phyloP scores from a whole-genome alignment of 23 red algal genomes.

The Gracilariopsis chorda region DNA sequence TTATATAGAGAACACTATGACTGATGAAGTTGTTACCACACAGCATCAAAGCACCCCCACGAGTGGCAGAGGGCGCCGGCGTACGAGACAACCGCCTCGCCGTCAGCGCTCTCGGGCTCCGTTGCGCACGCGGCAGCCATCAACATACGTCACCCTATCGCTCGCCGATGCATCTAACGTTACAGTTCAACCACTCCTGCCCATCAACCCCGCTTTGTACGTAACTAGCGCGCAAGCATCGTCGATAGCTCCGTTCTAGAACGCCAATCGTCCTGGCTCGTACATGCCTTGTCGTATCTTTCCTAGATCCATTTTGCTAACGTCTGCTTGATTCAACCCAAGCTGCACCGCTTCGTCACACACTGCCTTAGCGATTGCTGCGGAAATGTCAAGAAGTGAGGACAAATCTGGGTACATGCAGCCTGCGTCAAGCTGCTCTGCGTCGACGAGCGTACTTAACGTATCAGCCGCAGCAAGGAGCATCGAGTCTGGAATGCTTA shows the following conservation, averaged over 20 bases:
- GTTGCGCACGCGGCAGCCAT: not conserved
- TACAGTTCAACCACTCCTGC: not conserved
- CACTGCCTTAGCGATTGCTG: slow-evolving; percentile 71
- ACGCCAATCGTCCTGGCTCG: slow-evolving; percentile 21
- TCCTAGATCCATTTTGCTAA: slow-evolving; percentile 13
- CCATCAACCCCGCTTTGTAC: not conserved
- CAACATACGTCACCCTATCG: not conserved
- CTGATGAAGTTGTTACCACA: no score
- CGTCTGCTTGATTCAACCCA: slow-evolving; percentile 20
- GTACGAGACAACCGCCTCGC: not conserved
- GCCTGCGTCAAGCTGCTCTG: slow-evolving; percentile 37
- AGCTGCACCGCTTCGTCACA: slow-evolving; percentile 53
- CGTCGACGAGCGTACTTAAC: slow-evolving; percentile 50
- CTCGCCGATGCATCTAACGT: not conserved
- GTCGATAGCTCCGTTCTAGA: not conserved
- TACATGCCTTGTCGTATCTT: slow-evolving; percentile 59
- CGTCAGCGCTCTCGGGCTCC: slow-evolving; percentile 3
- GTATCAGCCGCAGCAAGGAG: slow-evolving; percentile 83
- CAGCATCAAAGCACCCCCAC: no score
- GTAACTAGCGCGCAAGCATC: not conserved
- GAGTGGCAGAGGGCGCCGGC: not conserved
- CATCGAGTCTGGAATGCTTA: slow-evolving; percentile 80
- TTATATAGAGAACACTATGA: no score
- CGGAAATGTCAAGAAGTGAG: slow-evolving; percentile 68
- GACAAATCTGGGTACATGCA: slow-evolving; percentile 77